Base-by-base conservation (phyloP, 495 filamentous ascomycete species). In the Darksidea phi region DNA sequence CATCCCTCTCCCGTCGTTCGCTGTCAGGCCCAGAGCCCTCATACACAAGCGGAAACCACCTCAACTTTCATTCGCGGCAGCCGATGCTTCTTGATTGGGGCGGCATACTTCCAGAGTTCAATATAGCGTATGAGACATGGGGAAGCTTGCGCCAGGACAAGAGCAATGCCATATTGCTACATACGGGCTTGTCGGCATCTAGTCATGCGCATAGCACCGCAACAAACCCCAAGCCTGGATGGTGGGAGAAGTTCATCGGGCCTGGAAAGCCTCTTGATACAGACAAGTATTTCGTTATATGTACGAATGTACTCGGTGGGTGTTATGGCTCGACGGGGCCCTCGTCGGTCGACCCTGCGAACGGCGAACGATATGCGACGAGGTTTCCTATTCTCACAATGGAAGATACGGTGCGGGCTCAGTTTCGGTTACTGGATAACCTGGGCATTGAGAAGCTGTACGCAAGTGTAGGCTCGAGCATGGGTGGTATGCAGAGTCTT, bases 171-270 rank as follows among this genome's bases (percentile, higher is more conserved):
- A 91, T 99, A 61, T 81, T 99, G 4, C 77, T 99, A 0, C 90
- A 97, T 71, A 99, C 94, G 0, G 94, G 94, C 13, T 82, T 99
- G 2, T 96, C 91, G 2, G 94, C 94, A 13, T 96, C 91, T 10
- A 96, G 91, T 53, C 94, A 99, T 74, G 94, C 94, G 1, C 91
- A 93, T 64, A 96, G 91, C 43, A 97, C 93, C 21, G 77, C 79
- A 36, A 78, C 75, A 13, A 99, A 97, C 72, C 83, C 88, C 0
- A 88, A 95, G 72, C 86, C 89, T 0, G 94, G 94, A 0, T 99
- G 94, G 94, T 99, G 94, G 94, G 95, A 99, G 77, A 95, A 89
- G 72, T 99, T 99, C 73, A 97, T 99, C 64, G 94, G 94, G 0
- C 89, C 95, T 0, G 91, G 90, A 0, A 79, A 81, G 28, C 86